Percentiles rank a stretch among this genome's conserved stretches.
phyloP scores from a whole-genome alignment of 305 asterid genomes.

The Euphrasia arctica region DNA sequence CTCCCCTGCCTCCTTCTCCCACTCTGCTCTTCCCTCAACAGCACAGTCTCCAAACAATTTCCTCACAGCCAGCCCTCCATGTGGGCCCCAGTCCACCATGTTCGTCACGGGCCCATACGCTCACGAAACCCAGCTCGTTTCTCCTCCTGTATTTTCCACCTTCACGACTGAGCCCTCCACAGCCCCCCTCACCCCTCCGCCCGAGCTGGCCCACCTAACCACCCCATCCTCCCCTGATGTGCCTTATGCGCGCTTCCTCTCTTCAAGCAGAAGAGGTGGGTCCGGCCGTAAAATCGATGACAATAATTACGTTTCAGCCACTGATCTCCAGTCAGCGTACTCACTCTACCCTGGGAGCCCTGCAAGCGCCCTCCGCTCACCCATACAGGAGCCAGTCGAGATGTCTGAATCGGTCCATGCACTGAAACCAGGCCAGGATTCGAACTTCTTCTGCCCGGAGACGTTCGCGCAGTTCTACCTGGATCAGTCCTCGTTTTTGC shows the following conservation, averaged over 20 bases:
- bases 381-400: conserved; percentile 37
- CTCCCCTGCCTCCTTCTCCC: conserved; percentile 95
- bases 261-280: conserved; percentile 50
- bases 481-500: conserved; percentile 77
- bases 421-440: conserved; percentile 59
- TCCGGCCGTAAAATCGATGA: conserved; percentile 31
- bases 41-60: conserved; percentile 89
- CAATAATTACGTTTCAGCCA: conserved; percentile 32
- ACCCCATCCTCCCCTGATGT: conserved; percentile 99
- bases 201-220: conserved; percentile 82
- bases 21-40: conserved; percentile 82
- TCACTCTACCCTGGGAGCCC: conserved; percentile 83
- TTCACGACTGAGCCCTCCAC: conserved; percentile 98
- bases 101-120: conserved; percentile 95
- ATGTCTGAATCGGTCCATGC: conserved; percentile 44
- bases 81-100: conserved; percentile 79
- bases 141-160: conserved; percentile 96
- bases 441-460: conserved; percentile 98
- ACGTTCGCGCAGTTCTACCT: conserved; percentile 92
- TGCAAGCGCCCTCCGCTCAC: conserved; percentile 70
- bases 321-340: conserved; percentile 74
- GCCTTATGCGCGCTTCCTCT: conserved; percentile 90
- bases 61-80: conserved; percentile 80
- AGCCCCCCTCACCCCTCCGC: conserved; percentile 97
- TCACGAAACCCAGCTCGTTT: conserved; percentile 87